Evolutionary conservation across 129 eudicot species (phyloP), one percentile per base, ranked within the genome.

Genomic region (Cynara cardunculus): DNA sequence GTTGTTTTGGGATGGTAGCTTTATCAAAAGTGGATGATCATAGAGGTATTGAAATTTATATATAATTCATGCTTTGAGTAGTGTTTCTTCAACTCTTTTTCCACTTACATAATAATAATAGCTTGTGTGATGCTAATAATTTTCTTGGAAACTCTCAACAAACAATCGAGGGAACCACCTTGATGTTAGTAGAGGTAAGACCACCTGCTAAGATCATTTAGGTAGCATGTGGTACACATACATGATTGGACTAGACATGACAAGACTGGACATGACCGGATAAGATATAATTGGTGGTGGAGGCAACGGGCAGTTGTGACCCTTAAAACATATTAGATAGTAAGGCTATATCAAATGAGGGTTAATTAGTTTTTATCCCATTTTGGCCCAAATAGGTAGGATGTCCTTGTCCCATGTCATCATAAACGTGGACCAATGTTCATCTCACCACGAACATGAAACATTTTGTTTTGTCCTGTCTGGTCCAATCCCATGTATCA

Each of bases 31-130:
- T 34, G 19, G 84, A 79, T 41, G 82, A 80, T 67, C 84, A 85
- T 31, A 85, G 83, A 88, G 94, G 97, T 91, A 88, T 78, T 12
- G 19, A 41, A 8, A 49, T 75, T 14, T 22, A 56, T 69, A 67
- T 46, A 69, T 49, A 22, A 27, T 27, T n/a, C 35, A 79, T 64
- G 68, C 39, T 28, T 79, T 12, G 46, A 49, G 10, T 53, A 31
- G 22, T 7, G 8, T 78, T 78, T 44, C 25, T 19, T 4, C 59
- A 46, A 5, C 24, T 56, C 24, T n/a, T 56, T 5, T 56, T 56
- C 24, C 22, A 56, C 65, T 18, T 56, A 56, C 25, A 56, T 56
- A n/a, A 56, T n/a, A 56, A 46, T 46, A 16, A 6, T 18, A 56
- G 65, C 46, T 32, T 59, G n/a, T 24, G n/a, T 34, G 8, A 46